These are phyloP conservation scores for Pleurostoma richardsiae DNA, from an alignment of 2,329 filamentous ascomycete genomes.

Conservation along the genomic window DNA sequence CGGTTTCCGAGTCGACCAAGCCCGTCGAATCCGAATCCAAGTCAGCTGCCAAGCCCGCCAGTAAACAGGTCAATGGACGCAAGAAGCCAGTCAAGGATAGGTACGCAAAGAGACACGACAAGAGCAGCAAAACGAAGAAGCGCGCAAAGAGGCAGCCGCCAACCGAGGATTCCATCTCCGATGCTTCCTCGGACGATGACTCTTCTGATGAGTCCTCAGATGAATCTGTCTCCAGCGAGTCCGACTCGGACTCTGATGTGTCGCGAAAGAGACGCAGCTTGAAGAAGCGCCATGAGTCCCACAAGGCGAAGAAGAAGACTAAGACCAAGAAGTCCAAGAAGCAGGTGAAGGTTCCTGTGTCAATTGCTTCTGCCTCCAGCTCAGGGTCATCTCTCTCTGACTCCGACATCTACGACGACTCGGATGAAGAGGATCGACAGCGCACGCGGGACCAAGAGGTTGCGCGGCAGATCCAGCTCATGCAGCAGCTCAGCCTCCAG, in stretches of 20 bases:
- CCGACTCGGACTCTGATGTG: constrained; percentile 13
- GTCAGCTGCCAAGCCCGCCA: too few relatives aligned
- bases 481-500: constrained; percentile 9
- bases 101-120: constrained; percentile 15
- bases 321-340: constrained; percentile 20
- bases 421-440: constrained; percentile 9
- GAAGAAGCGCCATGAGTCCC: constrained; percentile 22
- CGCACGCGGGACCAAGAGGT: constrained; percentile 14
- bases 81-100: constrained; percentile 20
- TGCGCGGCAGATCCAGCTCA: constrained; percentile 19
- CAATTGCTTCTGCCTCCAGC: constrained; percentile 15
- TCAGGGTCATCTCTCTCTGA: constrained; percentile 17
- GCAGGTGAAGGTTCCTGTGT: constrained; percentile 9
- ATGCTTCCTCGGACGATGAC: constrained; percentile 10
- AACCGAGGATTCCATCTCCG: constrained; percentile 9
- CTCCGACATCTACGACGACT: constrained; percentile 9
- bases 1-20: too few relatives aligned
- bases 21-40: too few relatives aligned
- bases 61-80: too few relatives aligned
- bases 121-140: constrained; percentile 15
- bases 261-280: constrained; percentile 17
- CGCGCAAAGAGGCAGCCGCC: constrained; percentile 14
- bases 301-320: constrained; percentile 20
- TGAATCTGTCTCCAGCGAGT: constrained; percentile 16
- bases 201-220: constrained; percentile 14